phyloP scores from a whole-genome alignment of 2,329 filamentous ascomycete species.

The Colletotrichum tropicale region DNA sequence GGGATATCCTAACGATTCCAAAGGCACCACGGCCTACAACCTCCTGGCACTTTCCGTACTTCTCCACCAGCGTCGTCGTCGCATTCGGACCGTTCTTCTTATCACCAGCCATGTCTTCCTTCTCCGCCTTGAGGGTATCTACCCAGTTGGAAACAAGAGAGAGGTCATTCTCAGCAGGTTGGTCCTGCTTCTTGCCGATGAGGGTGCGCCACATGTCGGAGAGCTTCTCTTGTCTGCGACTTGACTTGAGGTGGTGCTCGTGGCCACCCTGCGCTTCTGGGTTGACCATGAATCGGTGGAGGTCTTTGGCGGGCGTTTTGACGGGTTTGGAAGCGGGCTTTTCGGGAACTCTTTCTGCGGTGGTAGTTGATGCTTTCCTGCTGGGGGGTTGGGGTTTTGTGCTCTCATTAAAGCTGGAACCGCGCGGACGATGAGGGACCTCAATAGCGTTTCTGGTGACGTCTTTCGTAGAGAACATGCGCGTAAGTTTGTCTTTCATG shows the following conservation, averaged over 20 bases:
- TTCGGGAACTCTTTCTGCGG: slow-evolving; percentile 28
- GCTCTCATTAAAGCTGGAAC: slow-evolving; percentile 33
- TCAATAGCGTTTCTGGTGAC: slow-evolving; percentile 40
- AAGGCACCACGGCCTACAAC: slow-evolving; percentile 96
- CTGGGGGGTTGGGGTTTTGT: slow-evolving; percentile 45
- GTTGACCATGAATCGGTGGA: slow-evolving; percentile 56
- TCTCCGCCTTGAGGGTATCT: slow-evolving; percentile 87
- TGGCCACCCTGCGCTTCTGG: slow-evolving; percentile 70
- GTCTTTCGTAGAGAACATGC: slow-evolving; percentile 69
- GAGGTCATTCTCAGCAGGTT: slow-evolving; percentile 73
- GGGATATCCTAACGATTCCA: slow-evolving; percentile 95
- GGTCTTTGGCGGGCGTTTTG: slow-evolving; percentile 35
- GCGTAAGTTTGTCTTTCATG: slow-evolving; percentile 67
- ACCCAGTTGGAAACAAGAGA: slow-evolving; percentile 97
- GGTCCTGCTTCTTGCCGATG: slow-evolving; percentile 83
- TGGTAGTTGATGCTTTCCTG: slow-evolving; percentile 30
- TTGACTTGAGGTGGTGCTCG: slow-evolving; percentile 86
- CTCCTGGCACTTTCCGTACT: slow-evolving; percentile 98
- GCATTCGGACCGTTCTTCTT: slow-evolving; percentile 78
- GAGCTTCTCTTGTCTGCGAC: slow-evolving; percentile 92
- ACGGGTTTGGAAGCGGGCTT: slow-evolving; percentile 37
- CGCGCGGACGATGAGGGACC: slow-evolving; percentile 35
- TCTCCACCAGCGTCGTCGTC: slow-evolving; percentile 84
- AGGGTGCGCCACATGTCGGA: slow-evolving; percentile 89
- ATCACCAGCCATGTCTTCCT: slow-evolving; percentile 71